phyloP scores from a whole-genome alignment of 371 early-diverging fungal genomes.

The Rhizopus delemar region DNA sequence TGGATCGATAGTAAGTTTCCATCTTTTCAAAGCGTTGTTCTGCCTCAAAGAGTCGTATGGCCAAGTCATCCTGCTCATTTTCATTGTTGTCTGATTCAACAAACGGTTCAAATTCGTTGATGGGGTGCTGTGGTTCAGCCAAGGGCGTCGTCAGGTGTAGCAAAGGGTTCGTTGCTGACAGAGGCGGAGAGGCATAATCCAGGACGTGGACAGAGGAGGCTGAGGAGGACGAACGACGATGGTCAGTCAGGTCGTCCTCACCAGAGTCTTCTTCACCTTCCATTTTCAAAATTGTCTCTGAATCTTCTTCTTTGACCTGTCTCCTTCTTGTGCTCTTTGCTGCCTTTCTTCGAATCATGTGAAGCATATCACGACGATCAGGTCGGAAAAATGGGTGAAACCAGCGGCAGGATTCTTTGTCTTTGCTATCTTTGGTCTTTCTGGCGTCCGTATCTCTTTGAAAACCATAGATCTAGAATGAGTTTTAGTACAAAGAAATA shows the following conservation, averaged over 20 bases:
- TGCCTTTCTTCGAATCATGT: slow-evolving; percentile 51
- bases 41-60: slow-evolving; percentile 15
- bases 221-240: slow-evolving; percentile 18
- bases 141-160: slow-evolving; percentile 15
- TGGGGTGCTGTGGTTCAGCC: slow-evolving; percentile 3
- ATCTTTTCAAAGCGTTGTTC: slow-evolving; percentile 16
- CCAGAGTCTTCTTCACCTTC: slow-evolving; percentile 42
- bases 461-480: slow-evolving; percentile 52
- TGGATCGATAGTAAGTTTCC: slow-evolving; percentile 14
- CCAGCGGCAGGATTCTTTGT: slow-evolving; percentile 55
- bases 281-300: slow-evolving; percentile 41
- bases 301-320: slow-evolving; percentile 35
- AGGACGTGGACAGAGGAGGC: slow-evolving; percentile 14
- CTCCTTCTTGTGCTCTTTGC: slow-evolving; percentile 42
- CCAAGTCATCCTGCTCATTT: not conserved
- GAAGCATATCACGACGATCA: slow-evolving; percentile 49
- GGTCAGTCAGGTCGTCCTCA: slow-evolving; percentile 16
- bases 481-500: not conserved
- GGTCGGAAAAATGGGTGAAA: slow-evolving; percentile 53
- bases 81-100: not conserved
- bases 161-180: slow-evolving; percentile 7
- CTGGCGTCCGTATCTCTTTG: slow-evolving; percentile 59
- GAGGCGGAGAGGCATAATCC: not conserved
- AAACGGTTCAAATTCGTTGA: not conserved
- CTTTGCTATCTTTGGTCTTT: slow-evolving; percentile 54